Evolutionary conservation across 306 rosid genomes (phyloP), one percentile per base, ranked within the genome.

Genomic region (Prunus mume): DNA sequence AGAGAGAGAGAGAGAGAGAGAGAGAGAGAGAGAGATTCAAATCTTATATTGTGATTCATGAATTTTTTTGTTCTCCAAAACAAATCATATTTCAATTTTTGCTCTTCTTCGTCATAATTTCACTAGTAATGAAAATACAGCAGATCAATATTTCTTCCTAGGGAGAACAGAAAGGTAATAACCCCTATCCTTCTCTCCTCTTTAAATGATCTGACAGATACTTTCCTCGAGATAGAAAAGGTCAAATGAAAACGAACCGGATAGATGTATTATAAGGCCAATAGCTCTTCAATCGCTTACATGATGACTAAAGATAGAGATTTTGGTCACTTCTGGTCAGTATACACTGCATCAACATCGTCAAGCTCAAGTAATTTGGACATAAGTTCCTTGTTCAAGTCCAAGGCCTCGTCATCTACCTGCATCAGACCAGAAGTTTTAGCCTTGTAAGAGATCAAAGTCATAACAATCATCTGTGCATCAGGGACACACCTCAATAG

Each of bases 341-440:
- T 95, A 81, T 92, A 95, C 83, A 95, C 96, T 43, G 98, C 97
- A 73, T 92, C 97, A 55, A 95, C 98, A 78, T 95, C 98, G 70
- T 95, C 97, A 55, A 95, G 98, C 75, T 95, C 96, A 30, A 92
- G 97, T 80, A 92, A 87, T 65, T 89, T 87, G 81, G 71, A 78
- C 89, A 89, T 84, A 72, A 95, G 97, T 78, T 92, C 97, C 83
- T 86, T 86, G 89, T 95, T 95, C 86, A 92, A 89, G 41, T 89
- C 98, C 90, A 85, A 72, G 69, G 98, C 97, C 81, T 95, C 98
- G 12, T 90, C 97, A 57, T 95, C 96, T 79, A 89, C 97, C 97
- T 92, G 88, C 78, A 89, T 81, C 55, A 69, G 65, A 86, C 68
- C 46, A 76, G 67, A 32, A 20, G 52, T 3, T 4, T 25, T 14